These are phyloP conservation scores for Dipodascus geniculatus DNA, from an alignment of 805 yeast genomes.

Conservation along the genomic window DNA sequence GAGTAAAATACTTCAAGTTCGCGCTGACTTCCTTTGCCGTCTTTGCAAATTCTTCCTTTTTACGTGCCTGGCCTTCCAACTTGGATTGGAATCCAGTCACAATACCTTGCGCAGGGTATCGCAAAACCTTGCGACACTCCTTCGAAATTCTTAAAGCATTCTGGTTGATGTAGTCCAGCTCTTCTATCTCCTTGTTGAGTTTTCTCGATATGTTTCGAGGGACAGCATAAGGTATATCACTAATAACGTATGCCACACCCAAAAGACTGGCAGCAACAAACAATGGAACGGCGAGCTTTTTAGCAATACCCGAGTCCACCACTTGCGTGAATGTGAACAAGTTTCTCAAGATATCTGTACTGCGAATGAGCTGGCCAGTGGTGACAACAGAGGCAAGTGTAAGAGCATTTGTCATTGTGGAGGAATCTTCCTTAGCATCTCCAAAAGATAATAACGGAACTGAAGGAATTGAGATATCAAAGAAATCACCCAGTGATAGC, in stretches of 20 bases:
- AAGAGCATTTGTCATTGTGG: slow-evolving; percentile 14
- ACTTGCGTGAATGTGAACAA: slow-evolving; percentile 10
- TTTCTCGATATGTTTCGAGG: slow-evolving; percentile 73
- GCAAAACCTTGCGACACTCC: slow-evolving; percentile 73
- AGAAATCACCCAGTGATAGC: slow-evolving; percentile 58
- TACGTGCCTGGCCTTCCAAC: slow-evolving; percentile 47
- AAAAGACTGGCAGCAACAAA: slow-evolving; percentile 39
- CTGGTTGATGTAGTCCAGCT: slow-evolving; percentile 63
- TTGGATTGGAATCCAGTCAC: slow-evolving; percentile 53
- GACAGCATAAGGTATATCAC: slow-evolving; percentile 81
- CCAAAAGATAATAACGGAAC: slow-evolving; percentile 3
- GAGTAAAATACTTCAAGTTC: slow-evolving; percentile 43
- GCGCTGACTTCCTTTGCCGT: slow-evolving; percentile 44
- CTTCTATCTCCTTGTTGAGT: slow-evolving; percentile 48
- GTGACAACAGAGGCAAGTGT: slow-evolving; percentile 22
- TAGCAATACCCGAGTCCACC: slow-evolving; percentile 13
- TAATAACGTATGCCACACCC: slow-evolving; percentile 49
- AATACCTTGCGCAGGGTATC: slow-evolving; percentile 74
- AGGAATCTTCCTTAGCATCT: slow-evolving; percentile 3
- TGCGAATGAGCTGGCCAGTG: slow-evolving; percentile 16
- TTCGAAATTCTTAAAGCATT: slow-evolving; percentile 70
- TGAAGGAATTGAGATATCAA: slow-evolving; percentile 51
- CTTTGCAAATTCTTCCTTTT: slow-evolving; percentile 43
- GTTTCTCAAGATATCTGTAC: slow-evolving; percentile 14
- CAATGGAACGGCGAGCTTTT: slow-evolving; percentile 43